These are phyloP conservation scores for Durio zibethinus DNA, from an alignment of 345 rosid species.

Conservation along the genomic window DNA sequence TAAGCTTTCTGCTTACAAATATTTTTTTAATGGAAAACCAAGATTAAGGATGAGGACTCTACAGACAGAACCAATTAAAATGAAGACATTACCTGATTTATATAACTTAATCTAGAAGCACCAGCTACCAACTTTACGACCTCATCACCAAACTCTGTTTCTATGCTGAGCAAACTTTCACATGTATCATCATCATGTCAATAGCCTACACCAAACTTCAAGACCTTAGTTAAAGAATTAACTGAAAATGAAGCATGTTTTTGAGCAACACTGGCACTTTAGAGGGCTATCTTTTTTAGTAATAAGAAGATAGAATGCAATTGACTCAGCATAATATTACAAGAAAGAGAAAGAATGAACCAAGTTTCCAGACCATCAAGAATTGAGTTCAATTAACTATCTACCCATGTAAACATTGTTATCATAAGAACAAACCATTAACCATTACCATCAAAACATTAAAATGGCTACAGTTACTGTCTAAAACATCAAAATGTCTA, in stretches of 20 bases:
- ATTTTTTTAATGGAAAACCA: background rate
- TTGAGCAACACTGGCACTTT: background rate
- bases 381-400: background rate
- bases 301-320: background rate
- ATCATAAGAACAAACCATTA: background rate
- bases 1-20: background rate
- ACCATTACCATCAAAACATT: background rate
- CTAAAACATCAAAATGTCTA: background rate
- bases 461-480: background rate
- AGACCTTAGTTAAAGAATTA: constrained; percentile 10
- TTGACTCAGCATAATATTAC: background rate
- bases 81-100: constrained; percentile 54
- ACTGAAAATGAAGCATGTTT: background rate
- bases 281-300: background rate
- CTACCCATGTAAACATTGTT: background rate
- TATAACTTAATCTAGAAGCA: constrained; percentile 61
- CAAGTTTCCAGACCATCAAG: background rate
- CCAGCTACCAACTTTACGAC: constrained; percentile 63
- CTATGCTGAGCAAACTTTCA: constrained; percentile 45
- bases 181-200: constrained; percentile 58
- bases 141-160: constrained; percentile 62
- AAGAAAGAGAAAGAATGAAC: background rate
- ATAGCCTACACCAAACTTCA: constrained; percentile 42
- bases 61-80: background rate
- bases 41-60: constrained; percentile 9